Evolutionary conservation across 2,329 filamentous ascomycete genomes (phyloP).

Genomic region (Nothophaeocryptopus gaeumannii): DNA sequence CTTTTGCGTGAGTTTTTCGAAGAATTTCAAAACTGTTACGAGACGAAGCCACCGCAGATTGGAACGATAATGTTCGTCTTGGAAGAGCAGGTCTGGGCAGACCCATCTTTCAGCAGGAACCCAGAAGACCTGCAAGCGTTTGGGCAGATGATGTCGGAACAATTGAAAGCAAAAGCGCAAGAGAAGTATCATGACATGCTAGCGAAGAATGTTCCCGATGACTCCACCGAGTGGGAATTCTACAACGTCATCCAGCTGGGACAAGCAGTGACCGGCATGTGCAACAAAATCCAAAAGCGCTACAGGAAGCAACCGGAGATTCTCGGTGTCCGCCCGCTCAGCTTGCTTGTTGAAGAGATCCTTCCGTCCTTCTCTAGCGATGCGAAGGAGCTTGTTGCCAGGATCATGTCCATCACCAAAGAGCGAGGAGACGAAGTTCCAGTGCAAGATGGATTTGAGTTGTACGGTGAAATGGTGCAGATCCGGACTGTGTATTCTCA

Average conservation of each 20-base stretch:
- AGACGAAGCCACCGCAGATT: slow-evolving; percentile 78
- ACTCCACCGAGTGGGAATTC: slow-evolving; percentile 83
- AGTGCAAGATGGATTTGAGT: slow-evolving; percentile 87
- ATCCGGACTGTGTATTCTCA: slow-evolving; percentile 78
- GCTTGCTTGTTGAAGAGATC: slow-evolving; percentile 75
- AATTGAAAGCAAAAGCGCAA: slow-evolving; percentile 69
- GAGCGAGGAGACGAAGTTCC: slow-evolving; percentile 71
- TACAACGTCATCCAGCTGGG: slow-evolving; percentile 86
- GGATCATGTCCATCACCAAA: slow-evolving; percentile 72
- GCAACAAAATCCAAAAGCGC: slow-evolving; percentile 85
- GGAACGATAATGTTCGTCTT: slow-evolving; percentile 77
- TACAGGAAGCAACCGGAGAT: slow-evolving; percentile 86
- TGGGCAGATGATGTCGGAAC: slow-evolving; percentile 66
- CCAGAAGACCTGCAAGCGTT: slow-evolving; percentile 71
- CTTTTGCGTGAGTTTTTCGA: slow-evolving; percentile 84
- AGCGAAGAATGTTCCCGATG: slow-evolving; percentile 73
- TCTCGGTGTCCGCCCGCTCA: slow-evolving; percentile 69
- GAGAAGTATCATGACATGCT: slow-evolving; percentile 78
- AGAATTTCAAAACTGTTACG: slow-evolving; percentile 82
- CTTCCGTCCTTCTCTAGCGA: slow-evolving; percentile 90
- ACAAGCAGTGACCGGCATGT: slow-evolving; percentile 78
- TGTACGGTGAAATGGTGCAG: slow-evolving; percentile 84
- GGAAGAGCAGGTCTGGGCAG: slow-evolving; percentile 75
- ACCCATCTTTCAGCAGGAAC: slow-evolving; percentile 70
- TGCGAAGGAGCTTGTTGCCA: slow-evolving; percentile 76